Evolutionary conservation across 208 protist species (phyloP), one percentile per base, ranked within the genome.

Genomic region (Leishmania gerbilli): DNA sequence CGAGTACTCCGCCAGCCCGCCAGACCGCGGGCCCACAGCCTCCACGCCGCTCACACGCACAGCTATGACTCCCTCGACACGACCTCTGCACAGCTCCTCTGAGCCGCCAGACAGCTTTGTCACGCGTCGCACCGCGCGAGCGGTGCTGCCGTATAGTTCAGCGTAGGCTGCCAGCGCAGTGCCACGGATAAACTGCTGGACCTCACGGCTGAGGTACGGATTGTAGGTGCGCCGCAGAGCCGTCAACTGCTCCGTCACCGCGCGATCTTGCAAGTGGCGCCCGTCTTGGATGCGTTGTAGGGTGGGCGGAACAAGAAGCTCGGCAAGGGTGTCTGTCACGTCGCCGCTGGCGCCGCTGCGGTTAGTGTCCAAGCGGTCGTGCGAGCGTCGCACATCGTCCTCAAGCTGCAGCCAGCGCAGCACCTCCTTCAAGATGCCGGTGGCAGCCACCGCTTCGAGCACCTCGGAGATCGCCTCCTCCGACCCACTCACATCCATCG

Each of bases 131-230:
- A 80, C 74, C 1, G 82, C 82, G n/a, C 74, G 77, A 5, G 82
- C 77, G 21, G 78, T 77, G 49, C 34, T 76, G 51, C 89, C 92
- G 86, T 96, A 97, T n/a, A 96, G 75, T 79, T 95, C 92, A 11
- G 91, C 90, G 79, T 95, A 95, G 37, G 89, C 91, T 19, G 94
- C 94, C 45, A 90, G 21, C 21, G 90, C 88, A n/a, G 91, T 88
- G 51, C 79, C 78, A 77, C 94, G 90, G 31, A 94, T 74, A 87
- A 97, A 96, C 64, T 90, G 92, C 45, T 83, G 62, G 11, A 89
- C 84, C 71, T 97, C 91, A 45, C 89, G 85, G 27, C 87, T 89
- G 45, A 95, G 87, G 77, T 93, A 94, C 27, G 94, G 92, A 55
- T 88, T 92, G 79, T 97, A 95, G 67, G 87, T 94, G 58, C 85